Evolutionary conservation across 176 grass and related monocot species (phyloP).

Genomic region (Aegilops bicornis): DNA sequence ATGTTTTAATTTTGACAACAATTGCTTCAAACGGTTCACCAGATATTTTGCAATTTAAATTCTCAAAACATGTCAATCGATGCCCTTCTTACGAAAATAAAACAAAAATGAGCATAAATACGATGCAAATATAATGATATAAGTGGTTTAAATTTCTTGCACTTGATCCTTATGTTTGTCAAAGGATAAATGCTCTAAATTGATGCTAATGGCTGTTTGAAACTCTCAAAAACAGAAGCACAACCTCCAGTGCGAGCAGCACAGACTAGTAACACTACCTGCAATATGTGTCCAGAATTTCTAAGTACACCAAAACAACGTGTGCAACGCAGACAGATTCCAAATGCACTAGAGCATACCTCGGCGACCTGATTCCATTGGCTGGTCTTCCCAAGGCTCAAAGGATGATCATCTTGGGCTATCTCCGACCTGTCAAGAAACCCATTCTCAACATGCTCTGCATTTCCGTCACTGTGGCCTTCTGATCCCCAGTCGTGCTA

Average conservation of each 20-base stretch:
- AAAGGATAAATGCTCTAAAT: constrained; percentile 12
- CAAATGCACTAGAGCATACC: constrained; percentile 32
- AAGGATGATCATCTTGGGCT: constrained; percentile 66
- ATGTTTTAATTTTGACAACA: background rate
- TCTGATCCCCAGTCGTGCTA: constrained; percentile 27
- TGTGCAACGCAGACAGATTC: background rate
- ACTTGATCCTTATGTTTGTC: background rate
- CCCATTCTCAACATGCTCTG: constrained; percentile 32
- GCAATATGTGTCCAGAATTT: background rate
- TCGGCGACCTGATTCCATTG: constrained; percentile 79
- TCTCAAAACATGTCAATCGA: background rate
- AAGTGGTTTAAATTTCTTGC: background rate
- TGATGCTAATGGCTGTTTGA: background rate
- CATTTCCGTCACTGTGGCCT: constrained; percentile 2
- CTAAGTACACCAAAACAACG: background rate
- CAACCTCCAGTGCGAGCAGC: background rate
- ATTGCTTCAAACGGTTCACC: background rate
- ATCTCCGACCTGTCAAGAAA: constrained; percentile 60
- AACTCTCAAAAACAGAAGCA: background rate
- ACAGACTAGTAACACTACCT: background rate
- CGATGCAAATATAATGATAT: background rate
- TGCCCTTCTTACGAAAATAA: background rate
- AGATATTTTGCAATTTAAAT: background rate
- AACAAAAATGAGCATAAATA: background rate
- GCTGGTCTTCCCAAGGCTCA: constrained; percentile 79